phyloP scores from a whole-genome alignment of 116 monocot genomes.

The Dioscorea cayenensis region DNA sequence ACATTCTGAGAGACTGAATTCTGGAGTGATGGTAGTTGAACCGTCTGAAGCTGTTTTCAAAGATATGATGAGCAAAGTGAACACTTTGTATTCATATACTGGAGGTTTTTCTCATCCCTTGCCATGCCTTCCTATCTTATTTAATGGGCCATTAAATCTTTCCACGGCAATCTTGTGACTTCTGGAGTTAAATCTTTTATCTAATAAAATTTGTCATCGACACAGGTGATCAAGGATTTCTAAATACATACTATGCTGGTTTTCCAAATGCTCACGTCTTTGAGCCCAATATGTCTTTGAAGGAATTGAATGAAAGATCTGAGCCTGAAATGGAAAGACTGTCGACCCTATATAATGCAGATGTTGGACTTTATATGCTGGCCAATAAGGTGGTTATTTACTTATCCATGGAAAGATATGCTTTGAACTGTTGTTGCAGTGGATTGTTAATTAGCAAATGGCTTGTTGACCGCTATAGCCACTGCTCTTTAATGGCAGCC shows the following conservation, averaged over 20 bases:
- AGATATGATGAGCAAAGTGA: slow-evolving; percentile 95
- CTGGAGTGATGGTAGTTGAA: slow-evolving; percentile 99
- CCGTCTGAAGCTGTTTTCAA: slow-evolving; percentile 80
- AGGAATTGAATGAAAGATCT: slow-evolving; percentile 35
- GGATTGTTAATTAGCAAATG: not conserved
- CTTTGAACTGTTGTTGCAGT: not conserved
- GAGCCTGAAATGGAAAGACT: slow-evolving; percentile 77
- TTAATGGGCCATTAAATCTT: not conserved
- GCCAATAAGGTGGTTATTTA: slow-evolving; percentile 78
- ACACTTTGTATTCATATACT: slow-evolving; percentile 82
- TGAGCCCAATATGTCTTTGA: slow-evolving; percentile 52
- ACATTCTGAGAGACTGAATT: slow-evolving; percentile 98
- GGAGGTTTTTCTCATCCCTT: slow-evolving; percentile 59
- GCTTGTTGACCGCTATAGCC: not conserved
- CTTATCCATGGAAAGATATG: not conserved
- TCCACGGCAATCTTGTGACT: no score
- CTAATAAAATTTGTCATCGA: not conserved
- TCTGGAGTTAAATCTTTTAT: no score
- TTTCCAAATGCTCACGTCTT: slow-evolving; percentile 94
- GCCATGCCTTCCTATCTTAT: not conserved
- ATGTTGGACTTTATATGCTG: slow-evolving; percentile 99
- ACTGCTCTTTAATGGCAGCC: not conserved
- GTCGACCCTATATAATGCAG: slow-evolving; percentile 95
- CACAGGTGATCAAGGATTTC: slow-evolving; percentile 97
- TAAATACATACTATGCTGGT: slow-evolving; percentile 89